Base-by-base conservation (phyloP, 2,329 filamentous ascomycete genomes). In the Neonectria faginata region DNA sequence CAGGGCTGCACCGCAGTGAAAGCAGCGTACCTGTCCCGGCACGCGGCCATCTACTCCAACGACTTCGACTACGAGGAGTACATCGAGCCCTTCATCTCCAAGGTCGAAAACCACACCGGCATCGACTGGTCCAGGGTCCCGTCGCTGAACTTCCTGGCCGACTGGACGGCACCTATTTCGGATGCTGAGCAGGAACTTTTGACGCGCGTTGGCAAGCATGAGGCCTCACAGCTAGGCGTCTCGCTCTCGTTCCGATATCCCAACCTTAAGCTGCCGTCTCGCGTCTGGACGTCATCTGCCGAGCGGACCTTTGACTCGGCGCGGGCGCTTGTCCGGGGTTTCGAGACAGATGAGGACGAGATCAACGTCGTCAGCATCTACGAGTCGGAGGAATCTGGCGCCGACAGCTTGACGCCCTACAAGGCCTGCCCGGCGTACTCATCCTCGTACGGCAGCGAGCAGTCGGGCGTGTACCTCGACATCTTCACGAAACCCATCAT, bases 361-460 rank as follows among this genome's bases (percentile, higher is more conserved):
- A 88, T 89, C 64, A 78, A 85, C 51, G 80, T 88, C 8, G 82
- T 88, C 48, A 80, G 81, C 67, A 79, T 91, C 56, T 84, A 84
- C 66, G 88, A 91, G 74, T 84, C 83, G 20, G 73, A 86, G 61
- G 79, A 88, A 64, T 79, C 83, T 3, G 88, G 88, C 18, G 89
- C 88, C 9, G 81, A 91, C 72, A 83, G 78, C 51, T 76, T 91
- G 67, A 91, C 89, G 1, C 88, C 89, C 0, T 91, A 91, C 77
- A 86, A 87, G 73, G 84, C 84, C 42, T 92, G 89, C 69, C 87
- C 88, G 12, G 86, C 84, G 12, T 92, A 90, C 75, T 87, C 84
- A 48, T 82, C 82, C 1, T 85, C 85, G 2, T 80, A 82, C 3
- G 88, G 88, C 3, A 86, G 84, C 69, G 79, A 88, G 3, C 84